Conservation (phyloP, 805 yeast species). For the Yamadazyma akitaensis region DNA sequence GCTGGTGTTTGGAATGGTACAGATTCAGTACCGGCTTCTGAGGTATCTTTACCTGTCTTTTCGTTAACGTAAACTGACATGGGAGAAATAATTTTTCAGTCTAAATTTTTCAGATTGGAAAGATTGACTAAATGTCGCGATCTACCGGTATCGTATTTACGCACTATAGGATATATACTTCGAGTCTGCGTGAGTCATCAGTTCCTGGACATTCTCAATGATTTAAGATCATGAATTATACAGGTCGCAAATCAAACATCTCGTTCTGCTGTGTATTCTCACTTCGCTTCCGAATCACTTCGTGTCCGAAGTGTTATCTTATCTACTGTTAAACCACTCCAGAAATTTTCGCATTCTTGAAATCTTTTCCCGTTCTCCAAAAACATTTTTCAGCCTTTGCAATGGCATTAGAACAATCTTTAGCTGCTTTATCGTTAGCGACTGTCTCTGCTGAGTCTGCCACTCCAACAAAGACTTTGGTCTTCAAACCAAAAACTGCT, state of each 20-base stretch:
- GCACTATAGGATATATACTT: not conserved
- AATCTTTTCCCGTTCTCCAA: not conserved
- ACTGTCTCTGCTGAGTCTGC: conserved; percentile 52
- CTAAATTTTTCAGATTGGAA: not conserved
- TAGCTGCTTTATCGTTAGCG: conserved; percentile 63
- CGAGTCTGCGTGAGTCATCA: too few species aligned
- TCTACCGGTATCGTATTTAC: not conserved
- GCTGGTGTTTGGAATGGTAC: conserved; percentile 82
- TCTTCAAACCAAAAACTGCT: conserved; percentile 89
- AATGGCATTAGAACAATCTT: conserved; percentile 68
- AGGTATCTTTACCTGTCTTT: conserved; percentile 61
- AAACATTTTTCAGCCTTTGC: conserved; percentile 3
- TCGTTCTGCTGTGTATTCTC: not conserved
- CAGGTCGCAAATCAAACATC: too few species aligned
- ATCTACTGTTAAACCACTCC: not conserved
- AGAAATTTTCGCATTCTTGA: conserved; percentile 2
- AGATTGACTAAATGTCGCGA: not conserved
- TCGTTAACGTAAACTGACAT: conserved; percentile 71
- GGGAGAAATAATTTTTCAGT: not conserved
- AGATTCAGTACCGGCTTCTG: conserved; percentile 57
- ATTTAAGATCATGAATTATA: too few species aligned
- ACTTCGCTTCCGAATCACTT: not conserved
- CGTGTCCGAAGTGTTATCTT: not conserved
- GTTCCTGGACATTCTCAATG: too few species aligned
- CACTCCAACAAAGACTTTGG: conserved; percentile 64